phyloP scores from a whole-genome alignment of 768 basidiomycete species.

The Pholiota microspora region DNA sequence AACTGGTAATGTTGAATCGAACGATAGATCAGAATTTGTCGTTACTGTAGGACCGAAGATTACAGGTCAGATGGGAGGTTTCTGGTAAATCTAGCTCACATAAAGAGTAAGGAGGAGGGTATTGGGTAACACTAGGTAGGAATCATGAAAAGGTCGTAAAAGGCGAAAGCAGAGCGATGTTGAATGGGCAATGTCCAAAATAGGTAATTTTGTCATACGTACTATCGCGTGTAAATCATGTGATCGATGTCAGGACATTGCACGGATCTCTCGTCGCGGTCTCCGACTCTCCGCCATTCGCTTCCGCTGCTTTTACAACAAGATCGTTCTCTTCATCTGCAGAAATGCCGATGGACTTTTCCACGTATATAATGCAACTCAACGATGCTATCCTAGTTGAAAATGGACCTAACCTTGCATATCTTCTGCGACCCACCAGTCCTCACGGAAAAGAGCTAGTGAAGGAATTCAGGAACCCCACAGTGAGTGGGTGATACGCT shows the following conservation, averaged over 20 bases:
- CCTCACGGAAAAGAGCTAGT: conserved; percentile 75
- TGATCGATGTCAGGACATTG: neutral
- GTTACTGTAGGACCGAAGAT: neutral
- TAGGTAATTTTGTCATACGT: conserved; percentile 2
- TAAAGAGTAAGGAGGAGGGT: neutral
- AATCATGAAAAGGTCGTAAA: neutral
- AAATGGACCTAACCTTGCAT: conserved; percentile 70
- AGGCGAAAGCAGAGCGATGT: neutral
- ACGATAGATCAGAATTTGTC: neutral
- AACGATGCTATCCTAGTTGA: conserved; percentile 59
- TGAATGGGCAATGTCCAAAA: conserved; percentile 1
- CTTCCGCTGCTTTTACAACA: neutral
- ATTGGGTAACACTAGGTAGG: neutral
- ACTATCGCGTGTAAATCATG: neutral
- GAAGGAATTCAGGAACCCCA: conserved; percentile 66
- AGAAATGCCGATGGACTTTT: conserved; percentile 51
- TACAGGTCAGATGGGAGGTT: neutral
- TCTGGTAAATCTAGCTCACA: neutral
- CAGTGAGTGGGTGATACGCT: conserved; percentile 27
- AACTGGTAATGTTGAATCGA: neutral
- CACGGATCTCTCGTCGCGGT: too few relatives aligned
- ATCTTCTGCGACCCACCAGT: conserved; percentile 72
- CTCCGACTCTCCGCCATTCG: too few relatives aligned
- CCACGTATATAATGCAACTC: conserved; percentile 57
- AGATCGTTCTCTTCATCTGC: neutral